phyloP scores from a whole-genome alignment of 108 stramenopile species.

The Discostella pseudostelligera region DNA sequence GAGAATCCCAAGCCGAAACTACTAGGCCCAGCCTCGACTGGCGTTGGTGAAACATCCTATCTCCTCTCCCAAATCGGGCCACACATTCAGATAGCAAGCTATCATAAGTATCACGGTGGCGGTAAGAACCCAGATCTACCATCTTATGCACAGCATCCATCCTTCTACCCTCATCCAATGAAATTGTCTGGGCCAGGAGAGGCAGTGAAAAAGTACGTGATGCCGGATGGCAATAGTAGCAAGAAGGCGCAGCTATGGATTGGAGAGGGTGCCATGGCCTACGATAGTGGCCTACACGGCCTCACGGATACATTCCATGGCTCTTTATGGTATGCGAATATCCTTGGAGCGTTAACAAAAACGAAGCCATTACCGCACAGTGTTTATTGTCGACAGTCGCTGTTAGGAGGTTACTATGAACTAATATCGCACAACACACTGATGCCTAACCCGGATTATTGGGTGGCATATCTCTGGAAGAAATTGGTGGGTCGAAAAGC shows the following conservation, averaged over 20 bases:
- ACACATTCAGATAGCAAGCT: slow-evolving; percentile 33
- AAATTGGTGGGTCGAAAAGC: slow-evolving; percentile 21
- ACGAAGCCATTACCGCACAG: slow-evolving; percentile 24
- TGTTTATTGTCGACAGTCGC: slow-evolving; percentile 39
- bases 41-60: slow-evolving; percentile 9
- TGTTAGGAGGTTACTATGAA: slow-evolving; percentile 39
- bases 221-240: slow-evolving; percentile 1
- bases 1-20: slow-evolving; percentile 13
- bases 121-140: slow-evolving; percentile 23
- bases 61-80: slow-evolving; percentile 16
- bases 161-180: slow-evolving; percentile 21
- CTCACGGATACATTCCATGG: slow-evolving; percentile 35
- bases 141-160: slow-evolving; percentile 2
- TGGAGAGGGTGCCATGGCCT: slow-evolving; percentile 44
- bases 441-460: slow-evolving; percentile 39
- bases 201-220: slow-evolving; percentile 24
- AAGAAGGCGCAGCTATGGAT: slow-evolving; percentile 24
- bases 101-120: slow-evolving; percentile 43
- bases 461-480: slow-evolving; percentile 42
- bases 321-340: slow-evolving; percentile 34
- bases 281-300: slow-evolving; percentile 31
- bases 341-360: slow-evolving; percentile 34
- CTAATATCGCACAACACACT: slow-evolving; percentile 31
- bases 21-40: slow-evolving; percentile 33
- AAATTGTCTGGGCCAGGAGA: slow-evolving; percentile 14